Evolutionary conservation across 805 yeast genomes (phyloP).

Genomic region (Hanseniaspora meyeri): DNA sequence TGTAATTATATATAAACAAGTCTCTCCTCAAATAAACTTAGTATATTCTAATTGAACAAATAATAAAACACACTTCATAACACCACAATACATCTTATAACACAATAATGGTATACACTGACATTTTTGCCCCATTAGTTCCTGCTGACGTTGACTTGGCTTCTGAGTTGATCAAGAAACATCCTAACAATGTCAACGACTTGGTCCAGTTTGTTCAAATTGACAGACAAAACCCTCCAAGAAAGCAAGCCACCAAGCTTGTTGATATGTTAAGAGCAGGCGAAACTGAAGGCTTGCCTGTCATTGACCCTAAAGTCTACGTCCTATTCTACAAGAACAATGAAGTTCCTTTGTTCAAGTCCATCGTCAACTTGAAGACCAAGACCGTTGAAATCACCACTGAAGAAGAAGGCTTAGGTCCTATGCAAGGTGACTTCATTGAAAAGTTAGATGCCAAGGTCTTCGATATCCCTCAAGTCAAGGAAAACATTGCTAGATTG

Average conservation of each 20-base stretch:
- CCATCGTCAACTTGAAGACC: slow-evolving; percentile 52
- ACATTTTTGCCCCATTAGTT: slow-evolving; percentile 9
- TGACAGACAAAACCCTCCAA: slow-evolving; percentile 69
- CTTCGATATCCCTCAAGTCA: slow-evolving; percentile 42
- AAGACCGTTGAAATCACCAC: slow-evolving; percentile 50
- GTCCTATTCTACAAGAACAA: slow-evolving; percentile 52
- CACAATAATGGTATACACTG: slow-evolving; percentile 7
- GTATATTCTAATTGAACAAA: no score
- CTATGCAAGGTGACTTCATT: slow-evolving; percentile 56
- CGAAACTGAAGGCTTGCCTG: slow-evolving; percentile 32
- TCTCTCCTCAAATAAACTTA: no score
- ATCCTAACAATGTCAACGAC: slow-evolving; percentile 15
- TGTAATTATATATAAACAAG: no score
- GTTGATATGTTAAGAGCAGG: slow-evolving; percentile 56
- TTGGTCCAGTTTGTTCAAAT: slow-evolving; percentile 54
- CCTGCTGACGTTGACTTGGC: slow-evolving; percentile 7
- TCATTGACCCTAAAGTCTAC: slow-evolving; percentile 57
- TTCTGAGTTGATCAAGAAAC: slow-evolving; percentile 6
- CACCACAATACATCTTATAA: background rate
- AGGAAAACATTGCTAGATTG: slow-evolving; percentile 55
- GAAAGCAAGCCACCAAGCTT: slow-evolving; percentile 53
- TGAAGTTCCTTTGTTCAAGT: slow-evolving; percentile 47
- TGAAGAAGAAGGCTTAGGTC: slow-evolving; percentile 53
- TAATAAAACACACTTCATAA: no score
- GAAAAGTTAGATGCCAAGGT: slow-evolving; percentile 40